A percentile compares a stretch with the other conserved stretches of the same genome.
Conservation (phyloP, 768 basidiomycete genomes). For the Calocera viscosa region DNA sequence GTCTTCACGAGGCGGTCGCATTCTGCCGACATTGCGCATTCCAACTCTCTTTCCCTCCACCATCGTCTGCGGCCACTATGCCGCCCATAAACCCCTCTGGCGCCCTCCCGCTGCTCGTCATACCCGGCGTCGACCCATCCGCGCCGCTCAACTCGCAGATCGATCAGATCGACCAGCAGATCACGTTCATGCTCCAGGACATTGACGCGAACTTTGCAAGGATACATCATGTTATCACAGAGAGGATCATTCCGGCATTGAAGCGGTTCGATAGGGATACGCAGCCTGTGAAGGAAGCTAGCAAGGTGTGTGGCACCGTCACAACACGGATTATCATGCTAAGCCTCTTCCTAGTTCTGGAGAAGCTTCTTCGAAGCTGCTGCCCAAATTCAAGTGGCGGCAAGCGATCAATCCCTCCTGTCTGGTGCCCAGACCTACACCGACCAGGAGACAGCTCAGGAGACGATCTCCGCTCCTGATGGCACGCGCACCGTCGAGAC, state of each 20-base stretch:
- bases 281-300: constrained; percentile 79
- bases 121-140: constrained; percentile 59
- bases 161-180: constrained; percentile 90
- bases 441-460: constrained; percentile 18
- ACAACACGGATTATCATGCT: neutral
- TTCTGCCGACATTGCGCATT: neutral
- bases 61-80: neutral
- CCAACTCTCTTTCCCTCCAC: neutral
- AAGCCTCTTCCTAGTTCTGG: constrained; percentile 59
- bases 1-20: too few species aligned
- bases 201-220: constrained; percentile 88
- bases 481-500: constrained; percentile 40
- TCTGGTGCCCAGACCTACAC: constrained; percentile 20
- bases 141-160: constrained; percentile 70
- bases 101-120: constrained; percentile 36
- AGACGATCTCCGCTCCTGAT: constrained; percentile 31
- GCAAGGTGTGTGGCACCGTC: constrained; percentile 47
- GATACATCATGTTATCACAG: constrained; percentile 74
- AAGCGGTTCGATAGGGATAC: constrained; percentile 80
- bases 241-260: constrained; percentile 70
- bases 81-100: constrained; percentile 1
- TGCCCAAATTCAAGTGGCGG: constrained; percentile 72
- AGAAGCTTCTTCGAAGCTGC: constrained; percentile 90
- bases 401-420: constrained; percentile 54
- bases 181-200: constrained; percentile 84